Conservation (phyloP, 2,329 filamentous ascomycete species). For the Ascochyta pisi region DNA sequence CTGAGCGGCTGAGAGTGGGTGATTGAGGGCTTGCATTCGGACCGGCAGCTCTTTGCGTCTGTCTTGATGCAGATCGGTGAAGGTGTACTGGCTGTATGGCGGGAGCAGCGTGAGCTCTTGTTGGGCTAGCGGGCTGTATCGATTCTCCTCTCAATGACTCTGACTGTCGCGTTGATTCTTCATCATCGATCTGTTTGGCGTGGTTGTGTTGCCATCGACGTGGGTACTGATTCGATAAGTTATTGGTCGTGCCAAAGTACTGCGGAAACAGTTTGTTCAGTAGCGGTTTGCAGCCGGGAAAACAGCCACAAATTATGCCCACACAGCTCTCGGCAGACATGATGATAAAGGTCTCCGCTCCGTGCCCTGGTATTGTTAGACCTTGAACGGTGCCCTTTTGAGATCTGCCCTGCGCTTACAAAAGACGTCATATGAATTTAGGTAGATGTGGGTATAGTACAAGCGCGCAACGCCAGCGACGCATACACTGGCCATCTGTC, state of each 20-base stretch:
- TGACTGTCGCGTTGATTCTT: slow-evolving; percentile 1
- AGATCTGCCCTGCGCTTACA: slow-evolving; percentile 23
- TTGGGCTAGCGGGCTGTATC: not conserved
- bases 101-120: not conserved
- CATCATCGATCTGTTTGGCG: slow-evolving; percentile 7
- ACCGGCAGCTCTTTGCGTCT: not conserved
- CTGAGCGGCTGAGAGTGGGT: not conserved
- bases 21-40: not conserved
- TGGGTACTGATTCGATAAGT: slow-evolving; percentile 6
- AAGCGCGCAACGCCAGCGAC: slow-evolving; percentile 40
- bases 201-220: slow-evolving; percentile 13
- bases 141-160: slow-evolving; percentile 3
- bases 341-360: slow-evolving; percentile 35
- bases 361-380: slow-evolving; percentile 25
- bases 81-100: not conserved
- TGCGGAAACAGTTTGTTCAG: slow-evolving; percentile 35
- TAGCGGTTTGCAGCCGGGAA: slow-evolving; percentile 43
- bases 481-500: slow-evolving; percentile 44
- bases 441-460: slow-evolving; percentile 37
- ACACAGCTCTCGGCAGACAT: slow-evolving; percentile 37
- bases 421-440: slow-evolving; percentile 35
- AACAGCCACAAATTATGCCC: slow-evolving; percentile 43
- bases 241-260: slow-evolving; percentile 29
- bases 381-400: not conserved
- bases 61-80: not conserved